Evolutionary conservation across 164 flowering plant genomes (phyloP), one percentile per base, ranked within the genome.

Genomic region (Platanus orientalis): DNA sequence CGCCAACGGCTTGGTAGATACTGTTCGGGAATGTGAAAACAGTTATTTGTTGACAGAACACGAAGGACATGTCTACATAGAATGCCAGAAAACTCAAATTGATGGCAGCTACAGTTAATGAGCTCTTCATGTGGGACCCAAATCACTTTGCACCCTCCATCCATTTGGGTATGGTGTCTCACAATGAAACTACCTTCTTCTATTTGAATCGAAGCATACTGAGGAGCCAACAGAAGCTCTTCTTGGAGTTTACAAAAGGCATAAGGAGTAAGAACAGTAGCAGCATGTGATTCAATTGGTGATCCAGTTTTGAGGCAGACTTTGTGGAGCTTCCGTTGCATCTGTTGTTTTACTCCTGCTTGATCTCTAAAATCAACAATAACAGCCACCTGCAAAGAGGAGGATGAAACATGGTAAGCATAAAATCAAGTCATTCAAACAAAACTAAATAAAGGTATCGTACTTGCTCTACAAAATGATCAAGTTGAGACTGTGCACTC

Each of bases 221-320:
- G 92, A 45, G 90, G 89, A 65, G 94, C 90, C 68, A 83, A 69
- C 14, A 81, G 78, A 54, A 90, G 84, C 69, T 90, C 88, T 42
- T 88, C 92, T 73, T 90, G 92, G 26, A 90, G 76, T 68, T 81
- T 82, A 50, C 73, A 34, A 49, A 90, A 87, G 57, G 97, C 94
- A 67, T 78, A 82, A 24, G 96, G 90, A 54, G 92, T 88, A 47
- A 90, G 82, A 63, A 90, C 75, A 54, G 81, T 53, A 49, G 88
- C 87, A 54, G 97, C 94, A 75, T 90, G 87, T 4, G 86, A 82
- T 71, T 90, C 97, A 53, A 88, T 79, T 20, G 94, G 97, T 26
- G 97, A 86, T 27, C 92, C 92, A 0, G 90, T 83, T 81, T 83
- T 86, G 26, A 87, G 82, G 66, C 70, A 61, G 51, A 81, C 75